Evolutionary conservation across 306 rosid species (phyloP).

Genomic region (Cicer cuneatum): DNA sequence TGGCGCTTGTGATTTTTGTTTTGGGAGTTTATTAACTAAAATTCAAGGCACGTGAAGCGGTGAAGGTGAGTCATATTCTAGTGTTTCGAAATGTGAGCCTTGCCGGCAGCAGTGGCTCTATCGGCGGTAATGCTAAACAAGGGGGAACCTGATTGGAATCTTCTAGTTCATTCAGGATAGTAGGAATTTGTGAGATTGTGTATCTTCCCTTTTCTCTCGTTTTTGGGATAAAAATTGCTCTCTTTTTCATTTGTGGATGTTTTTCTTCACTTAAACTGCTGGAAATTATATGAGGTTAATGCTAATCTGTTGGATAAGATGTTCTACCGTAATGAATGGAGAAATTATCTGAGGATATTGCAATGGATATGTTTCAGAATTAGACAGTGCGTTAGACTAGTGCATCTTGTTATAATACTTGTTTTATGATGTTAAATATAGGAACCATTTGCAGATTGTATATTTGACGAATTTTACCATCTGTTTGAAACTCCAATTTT

Average conservation of each 20-base stretch:
- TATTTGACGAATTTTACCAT: slow-evolving; percentile 18
- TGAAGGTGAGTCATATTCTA: slow-evolving; percentile 23
- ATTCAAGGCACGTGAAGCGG: neutral
- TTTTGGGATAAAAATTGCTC: slow-evolving; percentile 10
- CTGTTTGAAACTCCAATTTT: slow-evolving; percentile 16
- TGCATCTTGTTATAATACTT: neutral
- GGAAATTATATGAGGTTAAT: slow-evolving; percentile 10
- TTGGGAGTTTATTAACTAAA: slow-evolving; percentile 36
- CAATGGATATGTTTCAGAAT: slow-evolving; percentile 17
- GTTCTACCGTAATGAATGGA: slow-evolving; percentile 6
- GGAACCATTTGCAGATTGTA: slow-evolving; percentile 19
- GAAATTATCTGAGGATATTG: slow-evolving; percentile 26
- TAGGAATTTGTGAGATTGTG: slow-evolving; percentile 5
- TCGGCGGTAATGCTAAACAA: slow-evolving; percentile 13
- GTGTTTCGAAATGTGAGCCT: slow-evolving; percentile 27
- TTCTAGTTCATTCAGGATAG: neutral
- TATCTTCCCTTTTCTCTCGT: neutral
- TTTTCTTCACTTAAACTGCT: slow-evolving; percentile 3
- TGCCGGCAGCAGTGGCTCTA: neutral
- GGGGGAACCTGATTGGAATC: neutral
- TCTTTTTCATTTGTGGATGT: slow-evolving; percentile 2
- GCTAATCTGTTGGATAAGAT: slow-evolving; percentile 13
- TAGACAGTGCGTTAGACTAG: slow-evolving; percentile 14
- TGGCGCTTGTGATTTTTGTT: slow-evolving; percentile 33
- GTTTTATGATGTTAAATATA: slow-evolving; percentile 16